These are phyloP conservation scores for Suillus subalutaceus DNA, from an alignment of 768 basidiomycete genomes.

Conservation along the genomic window DNA sequence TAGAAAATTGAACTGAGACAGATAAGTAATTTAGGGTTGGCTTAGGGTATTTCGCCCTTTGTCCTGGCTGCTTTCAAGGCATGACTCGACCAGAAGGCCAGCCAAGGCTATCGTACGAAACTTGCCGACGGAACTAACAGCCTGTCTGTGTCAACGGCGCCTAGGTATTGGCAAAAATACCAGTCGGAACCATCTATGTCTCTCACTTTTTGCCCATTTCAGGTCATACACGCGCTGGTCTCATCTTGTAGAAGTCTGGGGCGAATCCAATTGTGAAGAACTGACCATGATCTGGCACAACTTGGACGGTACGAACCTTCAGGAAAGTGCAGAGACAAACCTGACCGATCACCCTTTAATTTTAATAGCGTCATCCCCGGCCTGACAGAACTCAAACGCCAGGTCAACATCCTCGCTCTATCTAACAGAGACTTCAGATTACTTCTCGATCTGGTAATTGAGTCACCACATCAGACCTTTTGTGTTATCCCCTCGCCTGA, in stretches of 20 bases:
- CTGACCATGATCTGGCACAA: constrained; percentile 63
- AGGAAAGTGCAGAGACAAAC: no score
- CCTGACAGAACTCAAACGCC: constrained; percentile 52
- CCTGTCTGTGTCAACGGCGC: constrained; percentile 1
- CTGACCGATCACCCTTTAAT: background rate
- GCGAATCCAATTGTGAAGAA: constrained; percentile 43
- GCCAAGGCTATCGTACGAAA: constrained; percentile 8
- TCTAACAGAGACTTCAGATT: constrained; percentile 68
- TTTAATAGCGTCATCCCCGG: constrained; percentile 44
- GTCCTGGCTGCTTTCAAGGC: constrained; percentile 7
- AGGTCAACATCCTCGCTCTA: constrained; percentile 51
- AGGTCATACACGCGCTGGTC: constrained; percentile 47
- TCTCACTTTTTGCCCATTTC: constrained; percentile 11
- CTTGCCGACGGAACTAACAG: background rate
- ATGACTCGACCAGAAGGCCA: constrained; percentile 9
- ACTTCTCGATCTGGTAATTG: constrained; percentile 59
- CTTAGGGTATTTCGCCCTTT: constrained; percentile 23
- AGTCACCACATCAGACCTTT: background rate
- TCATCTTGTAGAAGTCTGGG: constrained; percentile 47
- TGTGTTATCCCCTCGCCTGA: background rate
- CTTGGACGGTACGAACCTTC: constrained; percentile 49
- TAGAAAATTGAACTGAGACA: no score
- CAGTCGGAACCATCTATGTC: constrained; percentile 9
- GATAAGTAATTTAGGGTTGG: constrained; percentile 35
- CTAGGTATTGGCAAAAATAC: constrained; percentile 4